Percentiles rank a stretch among this genome's conserved stretches.
phyloP scores from a whole-genome alignment of 306 rosid species.

The Canavalia gladiata region DNA sequence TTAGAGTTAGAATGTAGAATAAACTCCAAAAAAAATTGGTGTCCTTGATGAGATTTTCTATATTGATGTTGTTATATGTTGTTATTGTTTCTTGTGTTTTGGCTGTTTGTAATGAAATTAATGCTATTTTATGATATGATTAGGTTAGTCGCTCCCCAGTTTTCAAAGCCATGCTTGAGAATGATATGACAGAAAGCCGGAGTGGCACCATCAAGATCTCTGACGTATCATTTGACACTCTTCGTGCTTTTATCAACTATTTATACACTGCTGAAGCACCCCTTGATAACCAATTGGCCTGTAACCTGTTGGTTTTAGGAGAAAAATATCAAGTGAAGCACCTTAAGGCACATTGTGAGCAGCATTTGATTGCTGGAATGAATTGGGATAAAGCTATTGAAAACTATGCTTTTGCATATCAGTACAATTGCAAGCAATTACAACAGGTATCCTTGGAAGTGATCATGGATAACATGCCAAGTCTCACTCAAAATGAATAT shows the following conservation, averaged over 20 bases:
- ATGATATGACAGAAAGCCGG: slow-evolving; percentile 84
- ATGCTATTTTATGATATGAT: slow-evolving; percentile 7
- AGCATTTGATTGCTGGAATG: slow-evolving; percentile 65
- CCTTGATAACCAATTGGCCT: slow-evolving; percentile 85
- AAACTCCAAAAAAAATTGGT: neutral
- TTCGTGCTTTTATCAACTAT: slow-evolving; percentile 74
- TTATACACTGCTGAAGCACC: slow-evolving; percentile 80
- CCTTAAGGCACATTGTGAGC: slow-evolving; percentile 80
- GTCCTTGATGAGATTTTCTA: slow-evolving; percentile 28
- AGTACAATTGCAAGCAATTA: slow-evolving; percentile 72
- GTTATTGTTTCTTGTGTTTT: neutral
- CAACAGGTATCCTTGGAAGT: slow-evolving; percentile 67
- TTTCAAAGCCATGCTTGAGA: slow-evolving; percentile 88
- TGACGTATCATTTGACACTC: slow-evolving; percentile 78
- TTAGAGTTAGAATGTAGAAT: no score
- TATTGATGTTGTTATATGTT: neutral
- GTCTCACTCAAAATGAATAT: slow-evolving; percentile 64
- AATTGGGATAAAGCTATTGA: slow-evolving; percentile 75
- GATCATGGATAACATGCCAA: slow-evolving; percentile 74
- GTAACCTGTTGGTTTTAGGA: slow-evolving; percentile 67
- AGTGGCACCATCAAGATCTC: slow-evolving; percentile 82
- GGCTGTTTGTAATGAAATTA: slow-evolving; percentile 27
- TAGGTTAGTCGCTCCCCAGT: slow-evolving; percentile 88
- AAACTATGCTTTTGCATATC: slow-evolving; percentile 74
- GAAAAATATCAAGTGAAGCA: slow-evolving; percentile 86